Evolutionary conservation across 805 yeast species (phyloP).

Genomic region (Nakazawaea ishiwadae): DNA sequence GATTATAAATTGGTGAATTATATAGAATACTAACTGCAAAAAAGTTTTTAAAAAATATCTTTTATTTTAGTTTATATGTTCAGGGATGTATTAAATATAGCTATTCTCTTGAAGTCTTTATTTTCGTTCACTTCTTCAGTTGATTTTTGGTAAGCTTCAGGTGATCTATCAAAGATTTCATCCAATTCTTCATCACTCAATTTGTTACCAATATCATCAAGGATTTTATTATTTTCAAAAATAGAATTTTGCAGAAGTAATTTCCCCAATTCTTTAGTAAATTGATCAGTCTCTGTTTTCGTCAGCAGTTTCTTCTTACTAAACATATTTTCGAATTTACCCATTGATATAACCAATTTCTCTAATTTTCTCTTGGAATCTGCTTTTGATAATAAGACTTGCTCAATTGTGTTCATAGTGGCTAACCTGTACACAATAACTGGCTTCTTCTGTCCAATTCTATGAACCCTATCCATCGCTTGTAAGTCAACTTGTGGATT

Average conservation of each 20-base stretch:
- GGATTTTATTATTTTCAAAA: slow-evolving; percentile 15
- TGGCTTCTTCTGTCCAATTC: slow-evolving; percentile 87
- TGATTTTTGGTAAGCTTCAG: slow-evolving; percentile 32
- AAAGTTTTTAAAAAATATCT: too few relatives aligned
- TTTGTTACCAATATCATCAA: slow-evolving; percentile 13
- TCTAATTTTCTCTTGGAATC: slow-evolving; percentile 77
- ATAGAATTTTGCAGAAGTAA: slow-evolving; percentile 33
- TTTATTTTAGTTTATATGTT: too few relatives aligned
- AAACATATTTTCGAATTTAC: slow-evolving; percentile 44
- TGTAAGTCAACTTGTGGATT: slow-evolving; percentile 96
- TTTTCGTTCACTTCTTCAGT: slow-evolving; percentile 1
- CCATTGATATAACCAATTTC: slow-evolving; percentile 66
- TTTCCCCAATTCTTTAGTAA: slow-evolving; percentile 35
- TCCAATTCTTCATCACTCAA: slow-evolving; percentile 38
- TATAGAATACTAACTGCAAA: too few relatives aligned
- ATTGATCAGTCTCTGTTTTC: slow-evolving; percentile 17
- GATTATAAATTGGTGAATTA: too few relatives aligned
- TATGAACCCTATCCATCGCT: slow-evolving; percentile 92
- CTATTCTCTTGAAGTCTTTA: slow-evolving; percentile 1
- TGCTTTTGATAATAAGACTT: slow-evolving; percentile 72
- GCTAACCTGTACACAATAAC: slow-evolving; percentile 79
- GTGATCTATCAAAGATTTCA: slow-evolving; percentile 46
- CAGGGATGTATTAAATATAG: slow-evolving; percentile 12
- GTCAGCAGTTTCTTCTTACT: slow-evolving; percentile 14
- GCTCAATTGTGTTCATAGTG: slow-evolving; percentile 77